Percentiles rank a stretch among this genome's conserved stretches.
phyloP scores from a whole-genome alignment of 2,329 filamentous ascomycete species.

The Aspergillus sp. region DNA sequence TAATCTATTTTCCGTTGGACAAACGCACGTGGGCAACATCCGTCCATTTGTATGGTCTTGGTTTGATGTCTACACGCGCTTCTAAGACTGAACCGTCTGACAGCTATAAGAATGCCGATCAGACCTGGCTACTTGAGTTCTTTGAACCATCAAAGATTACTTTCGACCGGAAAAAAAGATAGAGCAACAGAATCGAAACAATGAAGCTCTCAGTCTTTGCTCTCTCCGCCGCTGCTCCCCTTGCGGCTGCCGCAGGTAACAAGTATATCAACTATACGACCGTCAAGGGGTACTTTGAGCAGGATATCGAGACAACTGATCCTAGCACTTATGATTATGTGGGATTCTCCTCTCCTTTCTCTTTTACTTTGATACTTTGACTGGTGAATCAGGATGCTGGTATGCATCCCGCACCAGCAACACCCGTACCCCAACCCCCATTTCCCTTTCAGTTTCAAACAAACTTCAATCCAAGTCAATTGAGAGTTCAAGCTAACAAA shows the following conservation, averaged over 20 bases:
- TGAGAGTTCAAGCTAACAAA: background rate
- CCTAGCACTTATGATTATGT: constrained; percentile 54
- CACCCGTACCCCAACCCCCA: background rate
- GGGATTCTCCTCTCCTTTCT: constrained; percentile 17
- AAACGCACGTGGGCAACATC: background rate
- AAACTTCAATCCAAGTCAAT: background rate
- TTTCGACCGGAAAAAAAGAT: background rate
- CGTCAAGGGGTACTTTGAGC: constrained; percentile 54
- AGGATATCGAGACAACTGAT: constrained; percentile 53
- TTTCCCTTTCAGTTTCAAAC: background rate
- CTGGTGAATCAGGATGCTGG: background rate
- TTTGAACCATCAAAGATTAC: background rate
- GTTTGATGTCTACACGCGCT: background rate
- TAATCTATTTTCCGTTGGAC: no score
- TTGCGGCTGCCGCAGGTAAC: constrained; percentile 18
- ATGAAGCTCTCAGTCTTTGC: constrained; percentile 71
- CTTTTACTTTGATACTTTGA: no score
- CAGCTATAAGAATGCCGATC: background rate
- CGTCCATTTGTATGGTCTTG: background rate
- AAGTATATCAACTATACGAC: constrained; percentile 42
- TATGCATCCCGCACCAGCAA: background rate
- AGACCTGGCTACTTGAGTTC: background rate
- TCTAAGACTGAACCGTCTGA: background rate
- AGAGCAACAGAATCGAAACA: background rate
- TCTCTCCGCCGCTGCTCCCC: constrained; percentile 68